Evolutionary conservation across 306 rosid species (phyloP).

Genomic region (Vigna mungo): DNA sequence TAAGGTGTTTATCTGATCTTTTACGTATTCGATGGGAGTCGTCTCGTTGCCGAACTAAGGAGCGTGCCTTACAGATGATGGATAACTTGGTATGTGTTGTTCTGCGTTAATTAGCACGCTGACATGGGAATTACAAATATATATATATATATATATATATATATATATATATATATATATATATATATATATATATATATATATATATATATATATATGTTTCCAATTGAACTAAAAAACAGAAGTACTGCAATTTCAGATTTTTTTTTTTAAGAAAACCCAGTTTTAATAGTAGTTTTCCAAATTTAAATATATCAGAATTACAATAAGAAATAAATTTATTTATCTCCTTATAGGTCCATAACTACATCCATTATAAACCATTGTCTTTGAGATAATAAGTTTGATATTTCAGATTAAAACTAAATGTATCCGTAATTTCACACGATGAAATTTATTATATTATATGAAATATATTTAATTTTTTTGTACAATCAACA

Average conservation of each 20-base stretch:
- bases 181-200: not conserved
- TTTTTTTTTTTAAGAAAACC: not conserved
- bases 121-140: slow-evolving; percentile 6
- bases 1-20: slow-evolving; percentile 66
- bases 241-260: not conserved
- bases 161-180: not conserved
- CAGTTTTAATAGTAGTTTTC: not conserved
- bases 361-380: too few relatives aligned
- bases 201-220: not conserved
- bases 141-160: too few relatives aligned
- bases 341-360: too few relatives aligned
- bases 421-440: too few relatives aligned
- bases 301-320: too few relatives aligned
- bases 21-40: slow-evolving; percentile 96
- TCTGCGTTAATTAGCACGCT: not conserved
- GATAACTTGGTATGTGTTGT: slow-evolving; percentile 74
- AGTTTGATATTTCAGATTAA: too few relatives aligned
- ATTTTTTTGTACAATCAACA: too few relatives aligned
- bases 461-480: too few relatives aligned
- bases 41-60: slow-evolving; percentile 82
- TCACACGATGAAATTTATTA: too few relatives aligned
- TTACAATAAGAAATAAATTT: too few relatives aligned
- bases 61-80: slow-evolving; percentile 88
- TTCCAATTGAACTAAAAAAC: too few relatives aligned
- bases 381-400: too few relatives aligned